Evolutionary conservation across 2,329 filamentous ascomycete genomes (phyloP).

Genomic region (Trichoderma aggressivum): DNA sequence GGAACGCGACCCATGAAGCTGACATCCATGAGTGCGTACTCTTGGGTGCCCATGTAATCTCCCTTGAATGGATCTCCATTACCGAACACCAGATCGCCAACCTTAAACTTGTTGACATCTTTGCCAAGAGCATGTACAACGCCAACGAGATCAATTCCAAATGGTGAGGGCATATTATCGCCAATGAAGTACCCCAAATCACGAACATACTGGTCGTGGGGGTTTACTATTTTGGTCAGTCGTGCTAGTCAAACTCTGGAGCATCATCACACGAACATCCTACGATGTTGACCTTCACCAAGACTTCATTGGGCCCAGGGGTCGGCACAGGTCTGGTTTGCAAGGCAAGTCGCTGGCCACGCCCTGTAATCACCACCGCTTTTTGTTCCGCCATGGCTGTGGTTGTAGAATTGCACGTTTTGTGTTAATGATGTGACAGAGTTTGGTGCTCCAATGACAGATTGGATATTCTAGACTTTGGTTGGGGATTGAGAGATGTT

Average conservation of each 20-base stretch:
- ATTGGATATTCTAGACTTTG: not conserved
- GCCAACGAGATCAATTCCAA: not conserved
- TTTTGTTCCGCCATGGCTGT: not conserved
- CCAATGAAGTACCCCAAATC: not conserved
- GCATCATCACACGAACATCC: not conserved
- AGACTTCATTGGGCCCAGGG: not conserved
- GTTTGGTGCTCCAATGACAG: not conserved
- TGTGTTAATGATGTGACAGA: not conserved
- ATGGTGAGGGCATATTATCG: not conserved
- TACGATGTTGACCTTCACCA: not conserved
- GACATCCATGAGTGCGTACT: not conserved
- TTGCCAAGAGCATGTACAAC: not conserved
- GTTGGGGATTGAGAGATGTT: not conserved
- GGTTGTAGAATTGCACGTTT: not conserved
- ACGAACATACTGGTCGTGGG: not conserved
- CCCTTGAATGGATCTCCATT: not conserved
- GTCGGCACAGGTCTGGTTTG: not conserved
- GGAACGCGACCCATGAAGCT: not conserved
- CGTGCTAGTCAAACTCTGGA: not conserved
- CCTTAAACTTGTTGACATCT: not conserved
- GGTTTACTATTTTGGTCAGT: not conserved
- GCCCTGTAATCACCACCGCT: not conserved
- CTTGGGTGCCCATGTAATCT: constrained; percentile 1
- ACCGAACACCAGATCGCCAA: not conserved
- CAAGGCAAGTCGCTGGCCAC: not conserved